Evolutionary conservation across 2,329 filamentous ascomycete genomes (phyloP).

Genomic region (Stagonosporopsis rhizophila): DNA sequence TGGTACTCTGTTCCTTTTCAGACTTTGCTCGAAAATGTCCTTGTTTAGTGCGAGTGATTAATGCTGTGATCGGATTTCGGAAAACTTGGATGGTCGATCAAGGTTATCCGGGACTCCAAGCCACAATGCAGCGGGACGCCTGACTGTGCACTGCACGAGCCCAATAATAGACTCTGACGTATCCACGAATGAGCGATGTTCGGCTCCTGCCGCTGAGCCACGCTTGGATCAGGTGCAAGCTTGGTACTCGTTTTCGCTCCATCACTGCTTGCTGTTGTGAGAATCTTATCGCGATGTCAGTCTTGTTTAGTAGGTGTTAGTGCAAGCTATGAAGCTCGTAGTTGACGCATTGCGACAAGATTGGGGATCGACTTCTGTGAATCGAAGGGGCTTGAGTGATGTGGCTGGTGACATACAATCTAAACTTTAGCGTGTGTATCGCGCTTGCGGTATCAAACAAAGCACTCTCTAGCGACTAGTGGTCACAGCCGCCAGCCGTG

Average conservation of each 20-base stretch:
- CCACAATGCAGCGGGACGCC: slow-evolving; percentile 7
- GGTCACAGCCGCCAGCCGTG: not conserved
- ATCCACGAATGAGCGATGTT: slow-evolving; percentile 2
- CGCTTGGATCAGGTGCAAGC: not conserved
- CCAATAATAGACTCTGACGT: slow-evolving; percentile 11
- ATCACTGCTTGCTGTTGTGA: not conserved
- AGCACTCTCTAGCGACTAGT: slow-evolving; percentile 1
- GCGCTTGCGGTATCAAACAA: not conserved
- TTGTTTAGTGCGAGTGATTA: not conserved
- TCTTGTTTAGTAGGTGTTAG: not conserved
- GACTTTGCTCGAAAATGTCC: not conserved
- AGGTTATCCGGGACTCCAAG: slow-evolving; percentile 5
- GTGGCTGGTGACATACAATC: slow-evolving; percentile 11
- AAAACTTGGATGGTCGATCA: not conserved
- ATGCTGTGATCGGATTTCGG: not conserved
- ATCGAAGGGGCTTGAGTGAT: not conserved
- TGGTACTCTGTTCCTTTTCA: not conserved
- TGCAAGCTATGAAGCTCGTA: not conserved
- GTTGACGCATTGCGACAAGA: not conserved
- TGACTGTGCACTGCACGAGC: slow-evolving; percentile 5
- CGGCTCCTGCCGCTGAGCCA: slow-evolving; percentile 16
- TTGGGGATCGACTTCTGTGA: not conserved
- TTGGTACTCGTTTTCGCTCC: not conserved
- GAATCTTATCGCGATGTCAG: not conserved
- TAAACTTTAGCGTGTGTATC: not conserved